Evolutionary conservation across 495 filamentous ascomycete species (phyloP), one percentile per base, ranked within the genome.

Genomic region (Poronia punctata): DNA sequence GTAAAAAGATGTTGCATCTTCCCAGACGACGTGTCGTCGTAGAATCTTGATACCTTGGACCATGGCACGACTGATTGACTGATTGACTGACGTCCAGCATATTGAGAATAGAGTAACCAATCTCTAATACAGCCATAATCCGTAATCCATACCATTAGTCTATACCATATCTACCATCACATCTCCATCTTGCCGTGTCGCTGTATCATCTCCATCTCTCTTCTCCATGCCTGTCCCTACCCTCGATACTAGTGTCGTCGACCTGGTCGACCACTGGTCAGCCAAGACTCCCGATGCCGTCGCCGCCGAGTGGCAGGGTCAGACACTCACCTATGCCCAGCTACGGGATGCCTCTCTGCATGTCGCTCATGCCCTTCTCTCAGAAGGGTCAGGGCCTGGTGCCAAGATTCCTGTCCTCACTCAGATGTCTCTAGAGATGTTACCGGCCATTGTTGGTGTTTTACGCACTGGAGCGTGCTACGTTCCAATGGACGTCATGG

Each of bases 401-500:
- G 21, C 33, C 27, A 26, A 26, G 24, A 19, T 46, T 17, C 43
- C 43, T 3, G 36, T 46, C 10, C 24, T 55, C 10, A 22, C 44
- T 5, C 32, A 41, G 2, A 35, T 41, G 36, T 43, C 35, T 31
- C 16, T 38, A 2, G 50, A 53, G 21, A 46, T 44, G 32, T 31
- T 57, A 17, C 27, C 43, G 3, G 29, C 30, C 16, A 34, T 53
- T 23, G 15, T 57, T 7, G 57, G 48, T 0, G 21, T 55, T 19
- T n/a, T 57, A 4, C 30, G 38, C 29, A 17, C 46, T 6, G 48
- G 57, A 8, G 57, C 51, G 3, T 52, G 48, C 37, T 60, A 46
- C 38, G 54, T 55, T 9, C 57, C 57, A 17, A 51, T 60, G 3
- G 57, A 60, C 37, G 31, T 43, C 16, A 43, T 42, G 11, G 38